Evolutionary conservation across 2,329 filamentous ascomycete genomes (phyloP).

Genomic region (Cladosporium sp.): DNA sequence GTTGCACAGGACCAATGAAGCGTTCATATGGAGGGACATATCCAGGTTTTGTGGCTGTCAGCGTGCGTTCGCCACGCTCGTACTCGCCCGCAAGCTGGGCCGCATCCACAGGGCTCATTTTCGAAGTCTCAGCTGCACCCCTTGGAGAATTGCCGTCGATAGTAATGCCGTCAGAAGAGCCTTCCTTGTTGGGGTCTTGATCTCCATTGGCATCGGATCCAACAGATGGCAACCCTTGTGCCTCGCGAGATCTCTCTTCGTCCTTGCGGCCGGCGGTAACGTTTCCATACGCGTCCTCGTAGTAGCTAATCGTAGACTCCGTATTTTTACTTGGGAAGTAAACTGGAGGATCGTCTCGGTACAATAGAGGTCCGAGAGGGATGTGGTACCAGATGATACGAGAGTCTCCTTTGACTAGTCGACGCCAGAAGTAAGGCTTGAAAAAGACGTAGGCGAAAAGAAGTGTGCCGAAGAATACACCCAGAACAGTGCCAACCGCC

Average conservation of each 20-base stretch:
- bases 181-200: too few relatives aligned
- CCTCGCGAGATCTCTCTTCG: background rate
- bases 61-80: too few relatives aligned
- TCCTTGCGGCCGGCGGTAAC: constrained; percentile 3
- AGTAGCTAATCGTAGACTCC: too few relatives aligned
- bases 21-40: constrained; percentile 16
- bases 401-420: constrained; percentile 10
- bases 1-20: constrained; percentile 14
- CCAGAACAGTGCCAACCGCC: constrained; percentile 26
- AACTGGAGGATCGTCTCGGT: constrained; percentile 18
- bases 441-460: constrained; percentile 20
- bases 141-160: too few relatives aligned
- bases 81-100: too few relatives aligned
- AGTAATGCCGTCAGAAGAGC: too few relatives aligned
- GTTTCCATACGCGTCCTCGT: too few relatives aligned
- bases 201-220: too few relatives aligned
- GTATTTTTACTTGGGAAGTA: constrained; percentile 12
- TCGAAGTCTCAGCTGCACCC: too few relatives aligned
- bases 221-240: too few relatives aligned
- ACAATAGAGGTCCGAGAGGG: constrained; percentile 24
- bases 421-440: constrained; percentile 16
- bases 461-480: constrained; percentile 17
- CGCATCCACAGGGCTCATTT: too few relatives aligned
- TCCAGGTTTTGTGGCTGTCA: background rate
- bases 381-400: constrained; percentile 21